Conservation (phyloP, 2,329 filamentous ascomycete species). For the Colletotrichum sp. region DNA sequence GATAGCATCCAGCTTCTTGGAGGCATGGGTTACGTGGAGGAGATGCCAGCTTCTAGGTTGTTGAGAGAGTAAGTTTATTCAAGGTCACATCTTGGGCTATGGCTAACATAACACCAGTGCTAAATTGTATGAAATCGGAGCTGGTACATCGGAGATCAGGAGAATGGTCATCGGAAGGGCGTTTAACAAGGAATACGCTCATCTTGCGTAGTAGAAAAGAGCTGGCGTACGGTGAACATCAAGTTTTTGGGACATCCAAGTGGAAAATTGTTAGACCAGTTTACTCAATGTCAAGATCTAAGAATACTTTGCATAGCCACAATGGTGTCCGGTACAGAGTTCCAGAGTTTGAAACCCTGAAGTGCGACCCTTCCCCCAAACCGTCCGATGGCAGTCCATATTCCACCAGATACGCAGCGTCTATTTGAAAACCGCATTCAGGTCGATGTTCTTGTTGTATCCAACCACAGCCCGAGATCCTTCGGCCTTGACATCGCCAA, state of each 20-base stretch:
- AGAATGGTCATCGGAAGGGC: slow-evolving; percentile 92
- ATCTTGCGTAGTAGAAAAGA: slow-evolving; percentile 14
- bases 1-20: slow-evolving; percentile 93
- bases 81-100: too few species aligned
- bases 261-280: not conserved
- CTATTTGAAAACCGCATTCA: not conserved
- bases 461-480: not conserved
- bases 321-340: not conserved
- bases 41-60: slow-evolving; percentile 88
- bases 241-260: not conserved
- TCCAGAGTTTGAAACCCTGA: not conserved
- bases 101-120: slow-evolving; percentile 50
- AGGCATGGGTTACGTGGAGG: slow-evolving; percentile 95
- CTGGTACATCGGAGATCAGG: slow-evolving; percentile 92
- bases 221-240: not conserved
- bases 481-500: not conserved
- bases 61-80: slow-evolving; percentile 64
- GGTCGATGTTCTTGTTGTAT: not conserved
- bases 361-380: not conserved
- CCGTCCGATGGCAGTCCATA: not conserved
- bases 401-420: not conserved
- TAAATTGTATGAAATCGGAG: slow-evolving; percentile 93
- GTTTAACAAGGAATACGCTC: slow-evolving; percentile 84
- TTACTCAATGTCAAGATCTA: not conserved
- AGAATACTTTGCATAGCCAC: not conserved